Base-by-base conservation (phyloP, 495 filamentous ascomycete genomes). In the Hypomontagnella monticulosa region DNA sequence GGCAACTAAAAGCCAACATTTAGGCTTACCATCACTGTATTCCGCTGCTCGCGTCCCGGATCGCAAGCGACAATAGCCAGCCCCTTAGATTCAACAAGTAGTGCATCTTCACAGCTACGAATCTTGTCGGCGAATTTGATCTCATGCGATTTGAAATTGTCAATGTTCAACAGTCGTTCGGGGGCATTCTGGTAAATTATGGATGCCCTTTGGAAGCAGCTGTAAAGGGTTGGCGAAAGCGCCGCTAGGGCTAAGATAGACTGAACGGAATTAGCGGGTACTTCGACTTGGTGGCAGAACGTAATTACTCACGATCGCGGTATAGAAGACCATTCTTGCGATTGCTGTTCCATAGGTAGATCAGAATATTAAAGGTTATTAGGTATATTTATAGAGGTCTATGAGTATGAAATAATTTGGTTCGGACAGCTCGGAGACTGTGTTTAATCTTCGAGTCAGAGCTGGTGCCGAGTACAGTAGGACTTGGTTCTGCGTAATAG, bases 21-120 rank as follows among this genome's bases (percentile, higher is more conserved):
- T 47, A 75, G 71, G 7, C 69, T 75, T 53, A 79, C 79, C 79
- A 84, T 81, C 12, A 83, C 80, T 4, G 81, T 81, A 65, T 84
- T 83, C 75, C 75, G 83, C 12, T 44, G 66, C 61, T 82, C 81
- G 9, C 81, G 65, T 11, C 78, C 78, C 0, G 75, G 60, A 34
- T 82, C 79, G 51, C 79, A 82, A 49, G 67, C 74, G 1, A 82
- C 65, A 41, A 82, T 72, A 34, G 78, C 79, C 0, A 79, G 10
- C 8, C 71, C 76, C 18, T 66, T 55, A 1, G 69, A 72, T 43
- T 75, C 74, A 15, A 75, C 67, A 18, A 83, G 42, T 10, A 81
- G 19, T 1, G 56, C 77, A 76, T 83, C 80, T 56, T 83, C 81
- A 48, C 81, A 83, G 67, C 76, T 82, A 32, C 77, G 75, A 38